These are phyloP conservation scores for Pulveroboletus ravenelii DNA, from an alignment of 768 basidiomycete species.

Conservation along the genomic window DNA sequence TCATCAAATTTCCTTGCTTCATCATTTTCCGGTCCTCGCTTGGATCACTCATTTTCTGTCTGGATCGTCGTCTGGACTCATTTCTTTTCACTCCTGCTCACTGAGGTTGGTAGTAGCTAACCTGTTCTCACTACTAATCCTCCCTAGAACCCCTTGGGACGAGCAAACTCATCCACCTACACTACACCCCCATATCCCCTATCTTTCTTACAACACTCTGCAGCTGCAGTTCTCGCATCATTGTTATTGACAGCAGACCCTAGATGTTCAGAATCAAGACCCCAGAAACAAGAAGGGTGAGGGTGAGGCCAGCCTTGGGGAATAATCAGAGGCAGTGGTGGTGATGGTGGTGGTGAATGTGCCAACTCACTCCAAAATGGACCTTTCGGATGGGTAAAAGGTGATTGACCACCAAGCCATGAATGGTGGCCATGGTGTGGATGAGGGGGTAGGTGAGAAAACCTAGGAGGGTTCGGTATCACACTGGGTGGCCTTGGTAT, in stretches of 20 bases:
- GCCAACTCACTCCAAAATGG: slow-evolving; percentile 18
- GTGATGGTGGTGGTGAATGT: slow-evolving; percentile 8
- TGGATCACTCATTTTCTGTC: no score
- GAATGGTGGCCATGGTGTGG: slow-evolving; percentile 20
- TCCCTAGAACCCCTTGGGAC: no score
- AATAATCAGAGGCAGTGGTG: background rate
- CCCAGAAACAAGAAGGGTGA: slow-evolving; percentile 21
- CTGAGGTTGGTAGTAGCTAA: no score
- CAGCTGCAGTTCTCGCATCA: slow-evolving; percentile 9
- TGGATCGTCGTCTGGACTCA: no score
- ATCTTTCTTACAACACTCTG: no score
- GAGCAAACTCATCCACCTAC: no score
- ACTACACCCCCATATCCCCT: no score
- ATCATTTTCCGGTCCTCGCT: no score
- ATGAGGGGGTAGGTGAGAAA: slow-evolving; percentile 15
- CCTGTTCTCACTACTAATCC: no score
- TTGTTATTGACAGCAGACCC: background rate
- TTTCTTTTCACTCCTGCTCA: no score
- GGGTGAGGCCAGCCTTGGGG: slow-evolving; percentile 24
- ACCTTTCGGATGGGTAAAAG: slow-evolving; percentile 1
- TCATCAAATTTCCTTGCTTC: no score
- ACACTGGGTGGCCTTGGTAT: slow-evolving; percentile 6
- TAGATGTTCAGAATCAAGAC: slow-evolving; percentile 1
- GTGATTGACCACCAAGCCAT: slow-evolving; percentile 22
- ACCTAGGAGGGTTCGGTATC: slow-evolving; percentile 12